phyloP scores from a whole-genome alignment of 78 protist genomes.

The Monosiga brevicollis region DNA sequence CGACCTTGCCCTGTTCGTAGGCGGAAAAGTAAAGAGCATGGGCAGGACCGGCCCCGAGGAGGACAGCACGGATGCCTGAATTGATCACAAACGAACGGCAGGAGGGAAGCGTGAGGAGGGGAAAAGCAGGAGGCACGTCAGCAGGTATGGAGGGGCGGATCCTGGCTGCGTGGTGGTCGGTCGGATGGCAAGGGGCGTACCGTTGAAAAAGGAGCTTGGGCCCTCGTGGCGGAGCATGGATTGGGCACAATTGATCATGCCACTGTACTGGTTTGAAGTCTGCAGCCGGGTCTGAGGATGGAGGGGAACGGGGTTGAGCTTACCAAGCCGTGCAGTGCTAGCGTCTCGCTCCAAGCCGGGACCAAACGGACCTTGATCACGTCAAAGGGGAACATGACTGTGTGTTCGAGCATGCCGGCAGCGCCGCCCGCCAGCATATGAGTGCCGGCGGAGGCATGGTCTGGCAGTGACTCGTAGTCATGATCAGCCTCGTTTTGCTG shows the following conservation, averaged over 20 bases:
- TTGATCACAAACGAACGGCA: background rate
- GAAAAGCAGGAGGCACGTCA: background rate
- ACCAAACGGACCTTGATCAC: conserved; percentile 16
- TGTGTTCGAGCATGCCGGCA: conserved; percentile 42
- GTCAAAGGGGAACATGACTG: conserved; percentile 32
- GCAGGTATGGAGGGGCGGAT: background rate
- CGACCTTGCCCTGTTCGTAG: conserved; percentile 22
- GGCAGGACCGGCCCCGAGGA: conserved; percentile 45
- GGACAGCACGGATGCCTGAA: conserved; percentile 16
- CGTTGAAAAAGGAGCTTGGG: too few species aligned
- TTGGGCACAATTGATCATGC: too few species aligned
- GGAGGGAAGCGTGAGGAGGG: background rate
- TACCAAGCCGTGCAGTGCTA: too few species aligned
- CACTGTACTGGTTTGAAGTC: too few species aligned
- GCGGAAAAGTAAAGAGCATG: conserved; percentile 47
- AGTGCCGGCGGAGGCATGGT: background rate
- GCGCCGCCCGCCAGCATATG: conserved; percentile 19
- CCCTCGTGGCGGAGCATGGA: too few species aligned
- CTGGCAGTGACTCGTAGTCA: conserved; percentile 4
- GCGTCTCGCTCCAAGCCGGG: too few species aligned
- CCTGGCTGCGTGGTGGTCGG: background rate
- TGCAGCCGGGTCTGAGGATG: too few species aligned
- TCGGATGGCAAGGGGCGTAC: too few species aligned
- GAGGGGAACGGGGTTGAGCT: too few species aligned
- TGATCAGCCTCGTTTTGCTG: too few species aligned